phyloP scores from a whole-genome alignment of 768 basidiomycete genomes.

The Cystofilobasidium bisporidii region DNA sequence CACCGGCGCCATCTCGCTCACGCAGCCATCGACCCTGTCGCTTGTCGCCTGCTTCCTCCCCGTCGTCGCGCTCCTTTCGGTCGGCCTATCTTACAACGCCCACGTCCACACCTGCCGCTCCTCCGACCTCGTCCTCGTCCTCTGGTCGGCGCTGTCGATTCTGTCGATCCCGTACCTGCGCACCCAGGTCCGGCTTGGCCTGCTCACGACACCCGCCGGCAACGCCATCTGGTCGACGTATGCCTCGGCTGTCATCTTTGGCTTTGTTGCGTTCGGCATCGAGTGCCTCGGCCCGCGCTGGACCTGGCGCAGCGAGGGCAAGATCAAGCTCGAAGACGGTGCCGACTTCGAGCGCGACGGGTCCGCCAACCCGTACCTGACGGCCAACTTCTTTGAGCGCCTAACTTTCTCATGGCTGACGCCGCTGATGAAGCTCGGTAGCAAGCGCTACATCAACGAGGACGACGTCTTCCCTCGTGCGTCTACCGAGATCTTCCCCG shows the following conservation, averaged over 20 bases:
- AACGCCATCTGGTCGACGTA: constrained; percentile 33
- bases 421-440: constrained; percentile 43
- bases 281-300: constrained; percentile 62
- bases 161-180: constrained; percentile 53
- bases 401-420: constrained; percentile 80
- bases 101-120: constrained; percentile 63
- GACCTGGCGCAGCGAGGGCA: constrained; percentile 15
- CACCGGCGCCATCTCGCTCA: constrained; percentile 46
- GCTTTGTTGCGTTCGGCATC: constrained; percentile 50
- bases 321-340: constrained; percentile 27
- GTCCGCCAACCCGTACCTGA: constrained; percentile 24
- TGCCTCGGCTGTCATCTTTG: constrained; percentile 38
- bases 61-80: constrained; percentile 41
- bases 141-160: constrained; percentile 63
- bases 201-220: constrained; percentile 30
- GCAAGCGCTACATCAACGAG: constrained; percentile 59
- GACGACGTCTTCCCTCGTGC: constrained; percentile 63
- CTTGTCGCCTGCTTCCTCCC: constrained; percentile 45
- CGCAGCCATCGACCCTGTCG: constrained; percentile 49
- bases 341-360: constrained; percentile 5
- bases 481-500: neutral
- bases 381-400: constrained; percentile 28
- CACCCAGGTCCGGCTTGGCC: constrained; percentile 43
- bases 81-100: constrained; percentile 53
- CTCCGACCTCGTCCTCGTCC: constrained; percentile 63